phyloP scores from a whole-genome alignment of 345 rosid species.

The Raphanus sativus region DNA sequence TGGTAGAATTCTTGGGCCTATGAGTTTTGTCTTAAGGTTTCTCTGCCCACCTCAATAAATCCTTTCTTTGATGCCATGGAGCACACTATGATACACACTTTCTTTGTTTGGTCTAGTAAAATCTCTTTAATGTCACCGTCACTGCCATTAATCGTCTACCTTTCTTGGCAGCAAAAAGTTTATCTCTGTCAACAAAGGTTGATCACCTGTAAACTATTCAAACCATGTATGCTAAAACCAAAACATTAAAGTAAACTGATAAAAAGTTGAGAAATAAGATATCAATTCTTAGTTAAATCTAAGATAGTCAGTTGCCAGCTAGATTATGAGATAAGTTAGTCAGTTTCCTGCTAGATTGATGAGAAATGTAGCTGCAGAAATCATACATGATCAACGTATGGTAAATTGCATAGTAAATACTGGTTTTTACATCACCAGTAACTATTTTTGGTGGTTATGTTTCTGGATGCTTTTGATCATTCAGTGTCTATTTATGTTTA shows the following conservation, averaged over 20 bases:
- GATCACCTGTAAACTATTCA: constrained; percentile 7
- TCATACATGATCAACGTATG: not conserved
- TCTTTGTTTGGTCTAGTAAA: constrained; percentile 32
- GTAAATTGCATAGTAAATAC: not conserved
- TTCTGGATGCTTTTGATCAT: constrained; percentile 24
- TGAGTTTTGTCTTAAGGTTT: constrained; percentile 30
- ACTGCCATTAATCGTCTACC: constrained; percentile 35
- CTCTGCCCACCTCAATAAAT: constrained; percentile 43
- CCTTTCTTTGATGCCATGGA: constrained; percentile 30
- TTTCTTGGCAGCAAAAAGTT: constrained; percentile 34
- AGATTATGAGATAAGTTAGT: not conserved
- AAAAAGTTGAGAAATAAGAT: not conserved
- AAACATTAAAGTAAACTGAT: not conserved
- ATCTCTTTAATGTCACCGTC: constrained; percentile 40
- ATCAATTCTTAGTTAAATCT: not conserved
- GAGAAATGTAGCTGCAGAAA: constrained; percentile 1
- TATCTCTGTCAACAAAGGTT: constrained; percentile 27
- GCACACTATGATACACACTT: constrained; percentile 34
- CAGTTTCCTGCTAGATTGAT: not conserved
- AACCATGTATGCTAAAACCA: not conserved
- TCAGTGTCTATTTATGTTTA: constrained; percentile 20
- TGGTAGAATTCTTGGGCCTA: constrained; percentile 22
- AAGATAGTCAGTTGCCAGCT: not conserved
- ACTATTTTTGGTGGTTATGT: constrained; percentile 18
- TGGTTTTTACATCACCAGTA: constrained; percentile 11